These are phyloP conservation scores for Microcera coccophila DNA, from an alignment of 2,329 filamentous ascomycete genomes.

Conservation along the genomic window DNA sequence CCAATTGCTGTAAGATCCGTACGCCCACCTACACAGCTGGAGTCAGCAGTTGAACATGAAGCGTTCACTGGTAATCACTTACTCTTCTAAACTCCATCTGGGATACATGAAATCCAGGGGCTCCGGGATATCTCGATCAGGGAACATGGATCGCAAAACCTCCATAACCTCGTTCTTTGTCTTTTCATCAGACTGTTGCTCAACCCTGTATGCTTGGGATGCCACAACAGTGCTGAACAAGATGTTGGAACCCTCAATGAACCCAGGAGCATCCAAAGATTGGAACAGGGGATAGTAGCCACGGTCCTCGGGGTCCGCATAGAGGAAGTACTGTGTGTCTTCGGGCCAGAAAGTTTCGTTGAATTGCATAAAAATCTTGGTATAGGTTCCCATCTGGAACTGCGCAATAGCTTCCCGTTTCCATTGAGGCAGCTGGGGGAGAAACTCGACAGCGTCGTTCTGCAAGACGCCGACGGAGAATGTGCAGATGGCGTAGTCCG, in stretches of 20 bases:
- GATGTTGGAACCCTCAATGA: constrained; percentile 59
- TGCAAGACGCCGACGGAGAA: constrained; percentile 68
- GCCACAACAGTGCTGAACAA: constrained; percentile 62
- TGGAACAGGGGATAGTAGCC: constrained; percentile 59
- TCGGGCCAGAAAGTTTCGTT: constrained; percentile 60
- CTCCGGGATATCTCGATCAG: constrained; percentile 51
- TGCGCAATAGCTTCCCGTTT: constrained; percentile 60
- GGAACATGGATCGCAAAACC: constrained; percentile 60
- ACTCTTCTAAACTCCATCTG: constrained; percentile 22
- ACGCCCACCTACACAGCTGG: constrained; percentile 36
- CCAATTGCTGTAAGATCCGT: constrained; percentile 67
- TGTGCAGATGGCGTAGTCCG: constrained; percentile 61
- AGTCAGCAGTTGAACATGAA: background rate
- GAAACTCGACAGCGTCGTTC: constrained; percentile 55
- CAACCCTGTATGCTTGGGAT: constrained; percentile 44
- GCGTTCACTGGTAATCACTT: constrained; percentile 1
- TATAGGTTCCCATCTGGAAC: constrained; percentile 68
- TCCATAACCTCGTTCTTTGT: constrained; percentile 55
- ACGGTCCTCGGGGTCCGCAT: constrained; percentile 39
- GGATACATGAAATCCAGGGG: constrained; percentile 60
- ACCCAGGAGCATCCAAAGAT: constrained; percentile 54
- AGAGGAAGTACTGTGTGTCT: constrained; percentile 42
- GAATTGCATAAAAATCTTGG: constrained; percentile 70
- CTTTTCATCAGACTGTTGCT: constrained; percentile 47
- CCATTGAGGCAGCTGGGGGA: constrained; percentile 58